A percentile compares a stretch with the other conserved stretches of the same genome.
Conservation (phyloP, 2,329 filamentous ascomycete genomes). For the Beauveria sp. region DNA sequence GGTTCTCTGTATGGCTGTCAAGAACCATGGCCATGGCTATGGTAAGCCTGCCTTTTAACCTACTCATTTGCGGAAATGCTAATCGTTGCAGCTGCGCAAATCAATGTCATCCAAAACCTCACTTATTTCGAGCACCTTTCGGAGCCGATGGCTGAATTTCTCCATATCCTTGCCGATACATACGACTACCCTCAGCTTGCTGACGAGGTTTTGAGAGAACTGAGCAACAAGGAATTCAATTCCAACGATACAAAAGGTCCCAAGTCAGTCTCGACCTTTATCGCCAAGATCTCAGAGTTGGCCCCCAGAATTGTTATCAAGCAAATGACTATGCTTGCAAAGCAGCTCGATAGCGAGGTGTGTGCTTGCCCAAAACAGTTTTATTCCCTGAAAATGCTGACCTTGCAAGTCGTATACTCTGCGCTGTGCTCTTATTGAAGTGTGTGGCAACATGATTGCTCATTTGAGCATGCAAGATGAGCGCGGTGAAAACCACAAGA, state of each 20-base stretch:
- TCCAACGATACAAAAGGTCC: conserved; percentile 92
- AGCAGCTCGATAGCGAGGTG: conserved; percentile 90
- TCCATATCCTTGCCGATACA: conserved; percentile 92
- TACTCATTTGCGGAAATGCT: conserved; percentile 17
- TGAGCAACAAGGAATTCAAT: conserved; percentile 97
- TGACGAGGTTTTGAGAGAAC: conserved; percentile 86
- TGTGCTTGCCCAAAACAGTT: not conserved
- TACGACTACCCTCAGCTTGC: conserved; percentile 95
- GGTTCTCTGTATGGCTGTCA: conserved; percentile 90
- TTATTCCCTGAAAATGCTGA: conserved; percentile 17
- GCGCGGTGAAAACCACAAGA: conserved; percentile 84
- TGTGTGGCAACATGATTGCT: conserved; percentile 89
- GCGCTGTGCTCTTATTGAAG: conserved; percentile 88
- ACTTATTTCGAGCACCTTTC: conserved; percentile 99
- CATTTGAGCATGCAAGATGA: conserved; percentile 90
- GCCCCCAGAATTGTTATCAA: conserved; percentile 89
- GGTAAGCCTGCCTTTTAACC: conserved; percentile 43
- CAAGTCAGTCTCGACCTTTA: conserved; percentile 91
- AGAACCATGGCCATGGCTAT: conserved; percentile 95
- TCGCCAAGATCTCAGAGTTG: conserved; percentile 87
- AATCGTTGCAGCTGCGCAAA: conserved; percentile 70
- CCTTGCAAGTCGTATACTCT: conserved; percentile 71
- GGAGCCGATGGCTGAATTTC: conserved; percentile 96
- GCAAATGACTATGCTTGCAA: conserved; percentile 92
- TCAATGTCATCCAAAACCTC: conserved; percentile 93